Evolutionary conservation across 352 stramenopile genomes (phyloP), one percentile per base, ranked within the genome.

Genomic region (Bremia lactucae): DNA sequence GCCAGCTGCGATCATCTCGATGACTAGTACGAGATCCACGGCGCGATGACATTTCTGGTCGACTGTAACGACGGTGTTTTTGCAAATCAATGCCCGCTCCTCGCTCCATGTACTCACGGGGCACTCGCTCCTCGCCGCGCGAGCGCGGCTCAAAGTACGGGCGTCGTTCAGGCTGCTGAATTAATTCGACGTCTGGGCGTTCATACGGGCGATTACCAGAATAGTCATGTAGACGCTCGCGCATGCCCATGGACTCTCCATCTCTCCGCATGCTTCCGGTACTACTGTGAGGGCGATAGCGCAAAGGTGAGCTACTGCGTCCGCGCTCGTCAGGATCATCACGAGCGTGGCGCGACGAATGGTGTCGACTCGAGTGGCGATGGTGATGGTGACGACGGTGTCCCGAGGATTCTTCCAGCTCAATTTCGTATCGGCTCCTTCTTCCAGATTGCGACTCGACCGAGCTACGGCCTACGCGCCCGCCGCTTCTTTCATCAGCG

Each of bases 1-100:
- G 61, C 56, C 56, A 65, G 42, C 56, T 65, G 7, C 42, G 46
- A 28, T 65, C 56, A 28, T 58, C 48, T 6, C 51, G 42, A 20
- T 42, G 42, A 29, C 45, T 42, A 26, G 46, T 51, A 52, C 56
- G 56, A 33, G 56, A 57, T 51, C 55, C 40, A 4, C 54, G 43
- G 21, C 43, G 54, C 33, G 42, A 59, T 18, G 44, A 48, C 51
- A 59, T 58, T 29, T 65, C 56, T 13, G 46, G 38, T 13, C 52
- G 56, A 37, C 42, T 42, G 28, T 59, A 55, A 31, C 51, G 56
- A 52, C 52, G 56, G 42, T 46, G 46, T 31, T 58, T 52, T 39
- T 53, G 55, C 26, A 45, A 20, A 8, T 40, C 21, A 37, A 53
- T 58, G 28, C 61, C 42, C 50, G 53, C 31, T 26, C 45, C 44